Evolutionary conservation across 768 basidiomycete species (phyloP).

Genomic region (Termitomyces sp.): DNA sequence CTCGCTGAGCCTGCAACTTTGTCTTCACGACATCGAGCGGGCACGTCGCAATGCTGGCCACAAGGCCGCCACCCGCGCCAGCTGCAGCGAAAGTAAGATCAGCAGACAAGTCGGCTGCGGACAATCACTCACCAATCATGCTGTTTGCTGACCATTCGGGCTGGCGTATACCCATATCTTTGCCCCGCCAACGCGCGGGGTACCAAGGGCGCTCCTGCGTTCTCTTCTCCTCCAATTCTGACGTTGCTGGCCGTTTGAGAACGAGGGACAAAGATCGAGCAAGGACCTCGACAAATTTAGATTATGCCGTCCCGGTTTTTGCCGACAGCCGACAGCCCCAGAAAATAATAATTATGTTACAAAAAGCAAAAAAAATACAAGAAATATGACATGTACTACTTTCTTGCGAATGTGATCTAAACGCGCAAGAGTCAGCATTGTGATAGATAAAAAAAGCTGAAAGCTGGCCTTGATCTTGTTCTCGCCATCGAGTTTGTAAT

Average conservation of each 20-base stretch:
- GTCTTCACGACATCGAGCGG: conserved; percentile 98
- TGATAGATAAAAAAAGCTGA: neutral
- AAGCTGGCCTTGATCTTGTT: conserved; percentile 90
- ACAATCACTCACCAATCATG: conserved; percentile 61
- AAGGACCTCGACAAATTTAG: neutral
- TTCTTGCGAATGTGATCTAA: conserved; percentile 73
- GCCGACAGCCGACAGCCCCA: conserved; percentile 7
- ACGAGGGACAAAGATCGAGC: neutral
- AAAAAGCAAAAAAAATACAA: conserved; percentile 1
- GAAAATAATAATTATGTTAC: conserved; percentile 2
- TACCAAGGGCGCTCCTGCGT: conserved; percentile 14
- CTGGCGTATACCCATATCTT: conserved; percentile 58
- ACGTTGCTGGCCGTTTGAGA: conserved; percentile 2
- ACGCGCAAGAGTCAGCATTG: conserved; percentile 6
- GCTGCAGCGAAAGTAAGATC: conserved; percentile 37
- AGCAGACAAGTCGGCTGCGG: conserved; percentile 6
- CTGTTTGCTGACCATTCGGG: conserved; percentile 69
- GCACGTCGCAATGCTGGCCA: conserved; percentile 90
- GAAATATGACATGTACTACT: conserved; percentile 29
- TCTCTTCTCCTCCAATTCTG: conserved; percentile 10
- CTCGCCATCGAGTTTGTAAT: conserved; percentile 95
- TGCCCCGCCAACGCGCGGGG: conserved; percentile 58
- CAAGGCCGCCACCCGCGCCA: conserved; percentile 92
- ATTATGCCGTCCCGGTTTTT: conserved; percentile 12
- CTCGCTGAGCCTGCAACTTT: conserved; percentile 89